These are phyloP conservation scores for Solanum hybrid DNA, from an alignment of 305 asterid species.

Conservation along the genomic window DNA sequence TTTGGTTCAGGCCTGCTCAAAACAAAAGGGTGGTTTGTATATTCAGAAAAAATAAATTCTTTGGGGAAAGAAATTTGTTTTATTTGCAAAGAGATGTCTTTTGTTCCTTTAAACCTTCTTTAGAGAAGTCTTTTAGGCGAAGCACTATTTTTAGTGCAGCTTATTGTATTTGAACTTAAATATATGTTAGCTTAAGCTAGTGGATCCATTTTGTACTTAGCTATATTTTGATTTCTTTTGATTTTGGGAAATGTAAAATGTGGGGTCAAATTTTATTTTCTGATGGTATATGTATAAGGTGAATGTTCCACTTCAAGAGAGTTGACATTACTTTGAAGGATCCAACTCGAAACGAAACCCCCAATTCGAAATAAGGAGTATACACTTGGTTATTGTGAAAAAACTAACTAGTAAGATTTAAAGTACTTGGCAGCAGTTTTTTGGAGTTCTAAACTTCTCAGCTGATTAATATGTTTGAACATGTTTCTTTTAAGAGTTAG, in stretches of 20 bases:
- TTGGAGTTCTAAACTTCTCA: not conserved
- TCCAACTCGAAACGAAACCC: not conserved
- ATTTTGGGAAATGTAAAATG: not conserved
- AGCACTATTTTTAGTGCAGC: not conserved
- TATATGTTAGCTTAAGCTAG: not conserved
- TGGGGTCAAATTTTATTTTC: not conserved
- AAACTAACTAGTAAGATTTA: not conserved
- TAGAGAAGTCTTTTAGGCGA: not conserved
- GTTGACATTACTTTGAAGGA: not conserved
- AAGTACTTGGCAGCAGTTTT: not conserved
- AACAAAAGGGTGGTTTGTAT: not conserved
- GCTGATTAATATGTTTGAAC: not conserved
- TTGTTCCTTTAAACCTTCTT: not conserved
- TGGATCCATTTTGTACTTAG: not conserved
- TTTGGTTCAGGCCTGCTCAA: not conserved
- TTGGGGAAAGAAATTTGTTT: not conserved
- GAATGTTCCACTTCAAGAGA: not conserved
- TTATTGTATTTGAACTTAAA: not conserved
- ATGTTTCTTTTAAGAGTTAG: not conserved
- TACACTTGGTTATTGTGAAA: not conserved
- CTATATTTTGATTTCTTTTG: not conserved
- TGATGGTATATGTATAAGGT: not conserved
- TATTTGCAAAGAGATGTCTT: not conserved
- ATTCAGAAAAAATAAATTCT: not conserved
- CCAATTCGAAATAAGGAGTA: not conserved